phyloP scores from a whole-genome alignment of 1,284 basidiomycete genomes.

The Flammula alnicola region DNA sequence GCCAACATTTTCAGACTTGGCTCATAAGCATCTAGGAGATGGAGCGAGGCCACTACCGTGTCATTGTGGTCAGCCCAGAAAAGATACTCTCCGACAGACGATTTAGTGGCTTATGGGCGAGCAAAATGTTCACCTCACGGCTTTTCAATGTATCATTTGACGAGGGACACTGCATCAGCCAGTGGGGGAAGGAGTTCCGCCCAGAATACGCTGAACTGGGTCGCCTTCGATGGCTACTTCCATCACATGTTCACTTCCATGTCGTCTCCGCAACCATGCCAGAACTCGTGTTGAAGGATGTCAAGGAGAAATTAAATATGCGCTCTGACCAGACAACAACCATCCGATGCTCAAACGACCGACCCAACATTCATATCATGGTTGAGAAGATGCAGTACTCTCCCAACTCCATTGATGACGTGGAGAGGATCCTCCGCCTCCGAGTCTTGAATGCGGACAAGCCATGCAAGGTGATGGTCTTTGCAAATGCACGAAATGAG shows the following conservation, averaged over 20 bases:
- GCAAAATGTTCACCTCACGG: no score
- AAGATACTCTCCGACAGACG: no score
- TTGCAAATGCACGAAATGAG: constrained; percentile 33
- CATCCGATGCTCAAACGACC: constrained; percentile 27
- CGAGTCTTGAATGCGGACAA: constrained; percentile 13
- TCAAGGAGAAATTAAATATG: not conserved
- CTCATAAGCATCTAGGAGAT: no score
- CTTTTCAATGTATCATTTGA: no score
- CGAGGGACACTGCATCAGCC: constrained; percentile 21
- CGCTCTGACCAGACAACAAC: not conserved
- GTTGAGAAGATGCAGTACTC: constrained; percentile 30
- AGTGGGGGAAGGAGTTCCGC: constrained; percentile 22
- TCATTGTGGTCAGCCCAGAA: no score
- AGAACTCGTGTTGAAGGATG: not conserved
- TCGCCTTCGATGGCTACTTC: constrained; percentile 7
- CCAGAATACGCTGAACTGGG: constrained; percentile 15
- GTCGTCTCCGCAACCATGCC: constrained; percentile 15
- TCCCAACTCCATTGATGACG: constrained; percentile 26
- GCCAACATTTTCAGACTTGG: no score
- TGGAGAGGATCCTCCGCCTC: constrained; percentile 31
- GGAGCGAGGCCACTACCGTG: no score
- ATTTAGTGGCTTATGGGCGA: no score
- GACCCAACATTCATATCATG: constrained; percentile 33
- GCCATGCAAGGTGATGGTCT: constrained; percentile 30
- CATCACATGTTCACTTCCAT: constrained; percentile 11